Evolutionary conservation across 805 yeast genomes (phyloP).

Genomic region (Naumovozyma castellii): DNA sequence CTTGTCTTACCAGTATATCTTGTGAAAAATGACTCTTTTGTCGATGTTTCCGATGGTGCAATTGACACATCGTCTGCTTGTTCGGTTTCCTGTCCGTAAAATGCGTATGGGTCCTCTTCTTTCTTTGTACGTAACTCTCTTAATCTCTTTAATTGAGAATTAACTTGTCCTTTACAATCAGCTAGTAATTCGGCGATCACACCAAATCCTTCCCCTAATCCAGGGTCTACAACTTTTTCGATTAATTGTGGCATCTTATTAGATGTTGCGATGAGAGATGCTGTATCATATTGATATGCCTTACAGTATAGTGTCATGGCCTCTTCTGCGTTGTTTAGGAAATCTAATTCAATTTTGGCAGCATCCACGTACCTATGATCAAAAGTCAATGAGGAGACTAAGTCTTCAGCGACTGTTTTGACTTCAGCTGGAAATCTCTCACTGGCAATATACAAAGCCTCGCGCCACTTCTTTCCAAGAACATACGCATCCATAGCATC

Average conservation of each 20-base stretch:
- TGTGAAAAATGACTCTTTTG: constrained; percentile 87
- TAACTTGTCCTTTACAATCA: constrained; percentile 82
- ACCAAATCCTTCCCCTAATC: constrained; percentile 81
- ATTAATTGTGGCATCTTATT: constrained; percentile 39
- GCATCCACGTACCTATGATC: constrained; percentile 71
- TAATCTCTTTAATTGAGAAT: constrained; percentile 73
- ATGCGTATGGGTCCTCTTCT: constrained; percentile 73
- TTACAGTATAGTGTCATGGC: constrained; percentile 65
- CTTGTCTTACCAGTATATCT: constrained; percentile 93
- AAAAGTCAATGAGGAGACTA: constrained; percentile 52
- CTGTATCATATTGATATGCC: constrained; percentile 65
- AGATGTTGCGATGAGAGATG: constrained; percentile 53
- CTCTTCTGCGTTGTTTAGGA: constrained; percentile 49
- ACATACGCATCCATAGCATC: constrained; percentile 65
- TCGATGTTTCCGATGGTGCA: constrained; percentile 89
- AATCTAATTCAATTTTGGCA: constrained; percentile 61
- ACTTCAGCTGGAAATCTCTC: constrained; percentile 33
- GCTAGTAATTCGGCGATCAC: constrained; percentile 77
- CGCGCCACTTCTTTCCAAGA: constrained; percentile 71
- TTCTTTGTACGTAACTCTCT: constrained; percentile 81
- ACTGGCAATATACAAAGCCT: constrained; percentile 59
- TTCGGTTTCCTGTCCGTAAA: constrained; percentile 66
- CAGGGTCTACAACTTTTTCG: constrained; percentile 55
- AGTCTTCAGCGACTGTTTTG: constrained; percentile 43
- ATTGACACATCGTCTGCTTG: constrained; percentile 89